Evolutionary conservation across 176 grass and related monocot genomes (phyloP), one percentile per base, ranked within the genome.

Genomic region (Guadua angustifolia): DNA sequence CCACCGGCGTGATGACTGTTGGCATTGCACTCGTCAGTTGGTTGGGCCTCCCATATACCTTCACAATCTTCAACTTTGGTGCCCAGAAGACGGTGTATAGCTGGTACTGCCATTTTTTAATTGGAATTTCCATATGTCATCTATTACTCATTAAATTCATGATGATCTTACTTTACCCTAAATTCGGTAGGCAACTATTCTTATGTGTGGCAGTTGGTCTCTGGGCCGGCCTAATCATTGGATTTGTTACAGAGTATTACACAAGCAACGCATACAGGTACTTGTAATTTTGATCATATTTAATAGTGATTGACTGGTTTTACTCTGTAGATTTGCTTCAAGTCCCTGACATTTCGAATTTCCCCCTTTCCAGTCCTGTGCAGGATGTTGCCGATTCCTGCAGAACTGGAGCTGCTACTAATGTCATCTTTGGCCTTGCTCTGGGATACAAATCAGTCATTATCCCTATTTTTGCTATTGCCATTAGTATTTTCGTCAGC

Each of bases 221-320:
- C n/a, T 97, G 92, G 92, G 92, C 94, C 9, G 94, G 94, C 60
- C 79, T 97, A 18, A 70, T 97, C 75, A 97, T 97, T 35, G 94
- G 94, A 47, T 97, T 97, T 74, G 88, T 97, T 7, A 97, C 94
- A 0, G 94, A 97, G 80, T 97, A 97, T 26, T 97, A 97, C 78
- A 97, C 94, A 61, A 97, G 94, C 88, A 97, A 97, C 65, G 94
- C 94, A 66, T 97, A 97, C 78, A 92, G 92, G 92, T 97, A 89
- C 18, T 64, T 72, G 66, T 36, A 24, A 44, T 32, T 71, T 38
- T 75, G 15, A 77, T 49, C 29, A 29, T 29, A 29, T 38, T 81
- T 52, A 13, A 29, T 0, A 46, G 2, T 44, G 14, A 74, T 32
- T 55, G 29, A 29, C 29, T 66, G 35, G 49, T 73, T 35, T 13